Conservation (phyloP, 257 asterid species). For the Leonotis leonurus region DNA sequence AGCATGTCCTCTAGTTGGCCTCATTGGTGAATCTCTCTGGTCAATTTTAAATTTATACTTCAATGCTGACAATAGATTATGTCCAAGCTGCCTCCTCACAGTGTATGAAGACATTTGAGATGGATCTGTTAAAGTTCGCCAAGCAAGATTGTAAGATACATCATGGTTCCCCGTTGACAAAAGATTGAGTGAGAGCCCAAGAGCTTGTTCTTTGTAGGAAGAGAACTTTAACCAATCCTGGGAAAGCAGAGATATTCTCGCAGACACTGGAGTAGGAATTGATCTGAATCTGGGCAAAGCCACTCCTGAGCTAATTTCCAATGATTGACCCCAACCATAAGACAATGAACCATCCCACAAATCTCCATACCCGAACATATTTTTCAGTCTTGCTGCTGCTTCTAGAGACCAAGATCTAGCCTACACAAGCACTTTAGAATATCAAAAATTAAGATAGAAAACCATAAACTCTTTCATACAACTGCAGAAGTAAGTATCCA, state of each 20-base stretch:
- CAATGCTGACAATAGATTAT: slow-evolving; percentile 65
- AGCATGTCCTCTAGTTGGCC: slow-evolving; percentile 90
- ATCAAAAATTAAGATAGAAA: slow-evolving; percentile 22
- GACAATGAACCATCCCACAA: slow-evolving; percentile 83
- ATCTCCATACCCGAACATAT: slow-evolving; percentile 89
- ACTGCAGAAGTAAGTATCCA: neutral
- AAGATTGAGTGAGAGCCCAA: slow-evolving; percentile 72
- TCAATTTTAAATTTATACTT: slow-evolving; percentile 75
- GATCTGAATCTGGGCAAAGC: slow-evolving; percentile 68
- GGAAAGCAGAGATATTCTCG: slow-evolving; percentile 64
- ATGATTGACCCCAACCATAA: slow-evolving; percentile 78
- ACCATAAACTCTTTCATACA: neutral
- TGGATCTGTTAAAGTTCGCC: slow-evolving; percentile 85
- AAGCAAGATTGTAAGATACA: slow-evolving; percentile 71
- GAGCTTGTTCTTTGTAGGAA: slow-evolving; percentile 73
- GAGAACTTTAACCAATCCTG: slow-evolving; percentile 96
- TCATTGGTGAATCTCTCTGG: slow-evolving; percentile 61
- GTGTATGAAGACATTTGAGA: slow-evolving; percentile 75
- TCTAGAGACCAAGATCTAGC: slow-evolving; percentile 80
- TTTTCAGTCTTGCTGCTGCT: slow-evolving; percentile 69
- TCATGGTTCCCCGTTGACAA: slow-evolving; percentile 66
- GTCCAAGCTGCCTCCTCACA: slow-evolving; percentile 98
- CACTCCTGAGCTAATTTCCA: slow-evolving; percentile 75
- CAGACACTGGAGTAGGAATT: slow-evolving; percentile 59
- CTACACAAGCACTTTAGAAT: slow-evolving; percentile 37